Conservation (phyloP, 2,329 filamentous ascomycete species). For the Phaeosphaeria sp. region DNA sequence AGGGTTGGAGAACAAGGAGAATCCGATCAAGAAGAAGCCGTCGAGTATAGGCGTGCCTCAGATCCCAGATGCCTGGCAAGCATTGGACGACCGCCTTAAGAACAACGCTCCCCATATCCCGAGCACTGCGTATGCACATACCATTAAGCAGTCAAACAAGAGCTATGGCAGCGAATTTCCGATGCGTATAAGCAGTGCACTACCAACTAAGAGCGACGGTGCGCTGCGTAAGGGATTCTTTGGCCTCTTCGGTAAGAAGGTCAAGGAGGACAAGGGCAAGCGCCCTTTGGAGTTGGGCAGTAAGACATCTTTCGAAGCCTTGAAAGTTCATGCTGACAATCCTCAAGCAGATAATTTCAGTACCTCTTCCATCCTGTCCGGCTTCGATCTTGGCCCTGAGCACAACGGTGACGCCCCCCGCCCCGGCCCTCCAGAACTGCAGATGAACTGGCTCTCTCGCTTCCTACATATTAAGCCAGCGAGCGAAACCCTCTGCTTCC, state of each 20-base stretch:
- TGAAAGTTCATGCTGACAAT: constrained; percentile 11
- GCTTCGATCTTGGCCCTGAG: constrained; percentile 44
- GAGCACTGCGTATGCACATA: constrained; percentile 15
- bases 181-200: constrained; percentile 45
- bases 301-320: constrained; percentile 33
- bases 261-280: constrained; percentile 49
- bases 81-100: constrained; percentile 45
- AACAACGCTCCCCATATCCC: constrained; percentile 9
- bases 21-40: constrained; percentile 35
- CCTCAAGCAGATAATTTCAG: constrained; percentile 32
- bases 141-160: constrained; percentile 28
- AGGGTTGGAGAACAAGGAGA: constrained; percentile 32
- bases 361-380: constrained; percentile 39
- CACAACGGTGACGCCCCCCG: constrained; percentile 51
- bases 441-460: constrained; percentile 80
- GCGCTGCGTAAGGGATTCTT: constrained; percentile 53
- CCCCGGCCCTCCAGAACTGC: constrained; percentile 54
- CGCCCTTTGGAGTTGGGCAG: constrained; percentile 43
- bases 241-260: constrained; percentile 61
- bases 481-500: constrained; percentile 76
- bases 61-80: constrained; percentile 46
- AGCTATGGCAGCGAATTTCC: constrained; percentile 53
- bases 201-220: constrained; percentile 48
- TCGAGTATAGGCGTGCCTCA: constrained; percentile 29
- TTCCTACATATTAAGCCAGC: constrained; percentile 90